Base-by-base conservation (phyloP, 1,139 yeast species). In the Magnusiomyces tetraspermus region DNA sequence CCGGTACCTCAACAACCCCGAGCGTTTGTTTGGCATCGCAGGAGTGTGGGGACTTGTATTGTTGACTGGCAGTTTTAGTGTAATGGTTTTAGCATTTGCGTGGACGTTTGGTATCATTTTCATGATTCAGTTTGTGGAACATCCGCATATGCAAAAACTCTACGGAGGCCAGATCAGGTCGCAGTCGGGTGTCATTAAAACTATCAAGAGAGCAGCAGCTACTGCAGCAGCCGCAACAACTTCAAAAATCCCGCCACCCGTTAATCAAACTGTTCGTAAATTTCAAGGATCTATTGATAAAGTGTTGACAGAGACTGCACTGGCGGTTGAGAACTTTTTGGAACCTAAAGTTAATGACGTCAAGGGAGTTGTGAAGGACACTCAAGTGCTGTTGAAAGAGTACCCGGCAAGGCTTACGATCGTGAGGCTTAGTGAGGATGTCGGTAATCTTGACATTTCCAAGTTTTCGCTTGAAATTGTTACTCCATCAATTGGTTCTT, bases 1-100 rank as follows among this genome's bases (percentile, higher is more conserved):
- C 66, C 78, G 95, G 61, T 86, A 85, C 66, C 74, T 86, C 64
- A 87, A 86, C 65, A 85, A 86, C 63, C 96, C 96, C 6, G 95
- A 86, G 66, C 84, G 89, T 61, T 70, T 86, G 23, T 77, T 86
- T 59, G 95, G 95, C 22, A 83, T 83, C 53, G 82, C 90, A 60
- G 95, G 95, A 22, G 79, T 85, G 42, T 85, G 90, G 90, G 95
- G 95, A 21, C 71, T 82, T 19, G 80, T 83, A 1, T 67, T 86
- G 51, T 77, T 85, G 54, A 73, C 82, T 50, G 83, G 85, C 51
- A 76, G 83, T 3, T 68, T 72, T 48, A 78, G 80, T 59, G 81
- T 83, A 53, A 70, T 76, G 21, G 63, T 75, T 19, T 68, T 85
- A 53, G 84, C 90, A 24, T 68, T 76, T 53, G 62, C 84, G 41